These are phyloP conservation scores for Phyllosticta citrichinensis DNA, from an alignment of 2,329 filamentous ascomycete species.

Conservation along the genomic window DNA sequence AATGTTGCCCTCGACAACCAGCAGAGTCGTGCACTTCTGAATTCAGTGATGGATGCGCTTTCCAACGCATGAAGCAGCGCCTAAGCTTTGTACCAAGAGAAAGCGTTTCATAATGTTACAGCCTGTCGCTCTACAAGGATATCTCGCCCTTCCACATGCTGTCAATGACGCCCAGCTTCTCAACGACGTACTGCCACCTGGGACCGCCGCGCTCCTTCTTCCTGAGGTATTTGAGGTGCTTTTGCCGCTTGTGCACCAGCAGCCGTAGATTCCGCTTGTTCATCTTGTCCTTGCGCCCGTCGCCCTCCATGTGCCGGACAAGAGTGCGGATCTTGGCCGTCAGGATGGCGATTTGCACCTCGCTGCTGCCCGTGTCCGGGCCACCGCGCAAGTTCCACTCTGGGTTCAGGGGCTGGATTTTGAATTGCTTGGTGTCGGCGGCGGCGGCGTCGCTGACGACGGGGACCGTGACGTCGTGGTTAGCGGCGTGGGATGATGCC, in stretches of 20 bases:
- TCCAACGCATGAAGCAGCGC: not conserved
- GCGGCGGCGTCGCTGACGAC: not conserved
- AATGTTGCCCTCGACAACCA: too few relatives aligned
- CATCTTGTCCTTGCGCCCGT: slow-evolving; percentile 77
- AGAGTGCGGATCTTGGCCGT: slow-evolving; percentile 86
- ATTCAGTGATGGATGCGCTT: too few relatives aligned
- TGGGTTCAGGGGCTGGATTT: slow-evolving; percentile 33
- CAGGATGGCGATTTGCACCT: slow-evolving; percentile 95
- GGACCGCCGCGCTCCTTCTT: slow-evolving; percentile 83
- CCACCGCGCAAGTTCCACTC: slow-evolving; percentile 54
- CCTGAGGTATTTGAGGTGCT: slow-evolving; percentile 76
- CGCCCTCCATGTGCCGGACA: slow-evolving; percentile 57
- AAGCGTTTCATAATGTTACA: not conserved
- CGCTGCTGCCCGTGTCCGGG: slow-evolving; percentile 85
- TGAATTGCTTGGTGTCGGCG: too few relatives aligned
- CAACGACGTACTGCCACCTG: slow-evolving; percentile 77
- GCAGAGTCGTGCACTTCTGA: too few relatives aligned
- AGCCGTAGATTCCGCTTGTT: slow-evolving; percentile 86
- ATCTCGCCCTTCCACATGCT: slow-evolving; percentile 91
- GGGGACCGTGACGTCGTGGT: slow-evolving; percentile 12
- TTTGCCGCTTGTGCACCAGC: slow-evolving; percentile 82
- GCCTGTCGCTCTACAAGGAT: slow-evolving; percentile 43
- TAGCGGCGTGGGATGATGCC: slow-evolving; percentile 27
- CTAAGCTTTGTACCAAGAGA: not conserved
- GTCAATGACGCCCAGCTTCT: slow-evolving; percentile 74